Base-by-base conservation (phyloP, 2,329 filamentous ascomycete genomes). In the Xylariales sp. region DNA sequence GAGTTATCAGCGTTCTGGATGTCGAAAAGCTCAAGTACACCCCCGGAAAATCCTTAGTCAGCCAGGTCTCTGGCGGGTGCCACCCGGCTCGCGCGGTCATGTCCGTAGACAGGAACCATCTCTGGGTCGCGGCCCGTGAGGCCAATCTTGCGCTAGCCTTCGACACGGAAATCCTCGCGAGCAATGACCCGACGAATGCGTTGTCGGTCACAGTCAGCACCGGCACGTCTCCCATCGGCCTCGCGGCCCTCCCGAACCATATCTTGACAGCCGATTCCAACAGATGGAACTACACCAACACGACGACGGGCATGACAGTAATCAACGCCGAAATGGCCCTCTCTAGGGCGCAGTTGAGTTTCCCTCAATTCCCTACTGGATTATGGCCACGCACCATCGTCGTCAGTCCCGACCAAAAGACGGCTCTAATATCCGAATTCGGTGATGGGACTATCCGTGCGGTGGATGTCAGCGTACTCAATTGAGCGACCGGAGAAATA, bases 211-310 rank as follows among this genome's bases (percentile, higher is more conserved):
- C 35, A 6, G 28, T 38, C 13, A 38, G 21, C 19, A 38, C 35
- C 8, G 35, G 35, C n/a, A 38, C 35, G n/a, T 38, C 35, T 17
- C 35, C 35, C 14, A 38, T 38, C n/a, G 35, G 35, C 13, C 16
- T 38, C 15, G 35, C 35, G 10, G 35, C 14, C n/a, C 19, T 31
- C 13, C 27, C 27, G 14, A 23, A 19, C 12, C 20, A 31, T 24
- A 21, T 38, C 19, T 18, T 38, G 13, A 38, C 35, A 7, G 35
- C 28, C 13, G 35, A 38, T 18, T 38, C 35, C n/a, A 38, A 38
- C 18, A 6, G 35, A 21, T 38, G 30, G 14, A 12, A 31, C 17
- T 38, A 38, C 15, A 17, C 12, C n/a, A 38, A 38, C 16, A 25
- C 35, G 11, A 30, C 27, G 6, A 32, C 35, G 12, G 35, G 35